phyloP scores from a whole-genome alignment of 257 asterid genomes.

The Nicotiana noctiflora region DNA sequence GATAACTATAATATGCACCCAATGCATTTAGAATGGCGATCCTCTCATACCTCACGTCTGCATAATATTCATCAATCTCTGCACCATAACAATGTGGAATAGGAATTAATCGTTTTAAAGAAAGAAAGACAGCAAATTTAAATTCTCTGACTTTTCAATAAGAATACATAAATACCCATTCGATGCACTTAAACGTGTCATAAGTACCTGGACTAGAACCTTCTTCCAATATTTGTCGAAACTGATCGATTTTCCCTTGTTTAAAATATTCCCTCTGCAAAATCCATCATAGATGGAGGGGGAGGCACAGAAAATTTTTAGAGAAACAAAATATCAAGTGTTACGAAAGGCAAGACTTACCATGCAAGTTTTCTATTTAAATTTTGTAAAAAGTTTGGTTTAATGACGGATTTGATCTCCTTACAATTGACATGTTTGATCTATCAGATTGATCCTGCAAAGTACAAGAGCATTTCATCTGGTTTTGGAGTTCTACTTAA shows the following conservation, averaged over 20 bases:
- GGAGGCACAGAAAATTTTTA: not conserved
- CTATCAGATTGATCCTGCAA: constrained; percentile 65
- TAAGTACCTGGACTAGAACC: constrained; percentile 91
- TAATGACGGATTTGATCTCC: not conserved
- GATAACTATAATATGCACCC: constrained; percentile 94
- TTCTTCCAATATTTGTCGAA: constrained; percentile 93
- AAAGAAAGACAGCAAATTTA: not conserved
- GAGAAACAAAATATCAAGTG: not conserved
- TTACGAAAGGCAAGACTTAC: not conserved
- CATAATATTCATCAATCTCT: constrained; percentile 98
- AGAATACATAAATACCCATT: not conserved
- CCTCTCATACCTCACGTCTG: constrained; percentile 95
- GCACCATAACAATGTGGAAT: constrained; percentile 28
- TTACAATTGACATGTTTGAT: not conserved
- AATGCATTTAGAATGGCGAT: constrained; percentile 92
- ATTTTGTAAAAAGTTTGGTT: not conserved
- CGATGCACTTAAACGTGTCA: not conserved
- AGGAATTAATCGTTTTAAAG: not conserved
- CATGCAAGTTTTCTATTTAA: not conserved
- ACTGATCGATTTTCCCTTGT: constrained; percentile 89
- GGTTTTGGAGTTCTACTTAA: constrained; percentile 52
- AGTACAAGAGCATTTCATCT: constrained; percentile 61
- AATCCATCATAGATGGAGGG: constrained; percentile 3
- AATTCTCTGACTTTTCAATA: not conserved
- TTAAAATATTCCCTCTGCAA: constrained; percentile 97